A percentile compares a stretch with the other conserved stretches of the same genome.
Evolutionary conservation across 2,329 filamentous ascomycete genomes (phyloP).

Genomic region (Apiospora hydei): DNA sequence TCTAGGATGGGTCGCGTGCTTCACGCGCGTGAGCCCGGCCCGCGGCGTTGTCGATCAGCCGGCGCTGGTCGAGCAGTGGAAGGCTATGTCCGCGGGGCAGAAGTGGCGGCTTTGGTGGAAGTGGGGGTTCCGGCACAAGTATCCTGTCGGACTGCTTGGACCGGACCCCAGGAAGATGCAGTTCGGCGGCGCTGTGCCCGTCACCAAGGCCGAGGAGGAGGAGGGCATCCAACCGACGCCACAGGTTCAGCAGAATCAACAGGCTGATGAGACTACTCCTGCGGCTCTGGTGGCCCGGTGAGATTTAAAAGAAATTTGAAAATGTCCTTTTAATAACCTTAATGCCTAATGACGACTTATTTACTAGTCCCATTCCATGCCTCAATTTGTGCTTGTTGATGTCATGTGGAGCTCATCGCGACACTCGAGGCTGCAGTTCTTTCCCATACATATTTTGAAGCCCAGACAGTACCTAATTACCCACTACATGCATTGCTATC

Average conservation of each 20-base stretch:
- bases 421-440: no score
- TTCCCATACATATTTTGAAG: no score
- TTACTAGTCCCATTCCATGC: no score
- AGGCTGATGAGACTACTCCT: not conserved
- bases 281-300: not conserved
- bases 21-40: not conserved
- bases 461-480: no score
- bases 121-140: constrained; percentile 23
- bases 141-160: constrained; percentile 17
- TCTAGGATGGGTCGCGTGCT: constrained; percentile 1
- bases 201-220: not conserved
- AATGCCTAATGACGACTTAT: not conserved
- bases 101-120: constrained; percentile 20
- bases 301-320: not conserved
- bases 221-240: not conserved
- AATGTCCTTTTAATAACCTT: not conserved
- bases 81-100: not conserved
- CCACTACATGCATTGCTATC: no score
- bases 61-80: constrained; percentile 7
- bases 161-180: not conserved
- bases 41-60: not conserved
- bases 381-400: no score
- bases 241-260: not conserved
- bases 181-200: not conserved
- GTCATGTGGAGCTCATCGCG: no score